phyloP scores from a whole-genome alignment of 371 early-diverging fungal species.

The Haplosporangium sp. region DNA sequence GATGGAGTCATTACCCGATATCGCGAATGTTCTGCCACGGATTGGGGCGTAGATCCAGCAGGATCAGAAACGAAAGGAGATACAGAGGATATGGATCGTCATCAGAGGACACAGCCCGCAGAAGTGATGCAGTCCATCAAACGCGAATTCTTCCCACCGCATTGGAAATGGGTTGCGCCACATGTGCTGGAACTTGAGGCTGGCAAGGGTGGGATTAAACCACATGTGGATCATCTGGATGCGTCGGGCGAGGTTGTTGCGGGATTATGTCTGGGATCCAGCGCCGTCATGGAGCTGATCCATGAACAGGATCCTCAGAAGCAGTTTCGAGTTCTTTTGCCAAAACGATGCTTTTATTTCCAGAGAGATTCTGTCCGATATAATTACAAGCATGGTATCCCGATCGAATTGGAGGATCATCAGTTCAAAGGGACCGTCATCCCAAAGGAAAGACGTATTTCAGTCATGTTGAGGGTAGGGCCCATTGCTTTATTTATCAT shows the following conservation, averaged over 20 bases:
- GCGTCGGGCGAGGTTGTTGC: constrained; percentile 68
- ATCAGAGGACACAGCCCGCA: constrained; percentile 18
- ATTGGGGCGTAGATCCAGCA: constrained; percentile 36
- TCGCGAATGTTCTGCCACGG: constrained; percentile 57
- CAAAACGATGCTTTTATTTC: constrained; percentile 62
- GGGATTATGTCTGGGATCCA: constrained; percentile 64
- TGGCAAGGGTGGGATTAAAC: constrained; percentile 61
- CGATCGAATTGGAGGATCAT: constrained; percentile 50
- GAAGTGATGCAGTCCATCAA: constrained; percentile 47
- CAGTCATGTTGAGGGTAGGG: constrained; percentile 58
- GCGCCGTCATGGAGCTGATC: constrained; percentile 63
- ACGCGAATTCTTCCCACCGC: constrained; percentile 37
- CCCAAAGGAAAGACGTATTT: constrained; percentile 58
- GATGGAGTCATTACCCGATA: constrained; percentile 66
- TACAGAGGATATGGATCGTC: not conserved
- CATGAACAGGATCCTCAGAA: constrained; percentile 54
- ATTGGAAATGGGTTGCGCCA: constrained; percentile 50
- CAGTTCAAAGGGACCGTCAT: constrained; percentile 50
- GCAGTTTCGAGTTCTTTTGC: constrained; percentile 59
- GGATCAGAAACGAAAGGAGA: not conserved
- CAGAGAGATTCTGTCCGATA: constrained; percentile 62
- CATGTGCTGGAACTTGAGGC: constrained; percentile 60
- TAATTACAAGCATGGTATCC: constrained; percentile 66
- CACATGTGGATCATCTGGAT: constrained; percentile 69
- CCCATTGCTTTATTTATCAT: not conserved